A percentile compares a stretch with the other conserved stretches of the same genome.
Evolutionary conservation across 768 basidiomycete species (phyloP).

Genomic region (Boletus speciosus): DNA sequence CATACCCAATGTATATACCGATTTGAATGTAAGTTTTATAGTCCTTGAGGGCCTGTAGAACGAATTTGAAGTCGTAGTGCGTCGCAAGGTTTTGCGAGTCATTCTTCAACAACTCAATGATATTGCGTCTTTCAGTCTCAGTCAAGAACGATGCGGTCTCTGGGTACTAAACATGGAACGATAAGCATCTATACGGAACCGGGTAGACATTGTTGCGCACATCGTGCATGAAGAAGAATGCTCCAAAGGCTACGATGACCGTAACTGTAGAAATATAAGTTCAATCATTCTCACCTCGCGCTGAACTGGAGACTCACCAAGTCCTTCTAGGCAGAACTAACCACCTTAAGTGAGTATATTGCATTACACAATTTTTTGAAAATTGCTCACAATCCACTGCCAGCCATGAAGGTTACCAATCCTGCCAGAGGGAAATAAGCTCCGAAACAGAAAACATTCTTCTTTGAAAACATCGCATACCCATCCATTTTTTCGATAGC

Average conservation of each 20-base stretch:
- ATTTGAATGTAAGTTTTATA: slow-evolving; percentile 38
- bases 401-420: slow-evolving; percentile 33
- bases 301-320: slow-evolving; percentile 11
- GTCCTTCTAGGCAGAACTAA: slow-evolving; percentile 33
- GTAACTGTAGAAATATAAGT: slow-evolving; percentile 16
- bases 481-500: slow-evolving; percentile 35
- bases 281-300: not conserved
- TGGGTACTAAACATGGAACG: slow-evolving; percentile 39
- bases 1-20: slow-evolving; percentile 42
- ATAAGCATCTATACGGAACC: slow-evolving; percentile 8
- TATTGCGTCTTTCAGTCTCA: slow-evolving; percentile 37
- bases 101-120: slow-evolving; percentile 37
- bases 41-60: slow-evolving; percentile 47
- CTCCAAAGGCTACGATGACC: slow-evolving; percentile 16
- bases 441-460: not conserved
- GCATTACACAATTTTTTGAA: not conserved
- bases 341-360: slow-evolving; percentile 2
- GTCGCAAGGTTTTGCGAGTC: slow-evolving; percentile 45
- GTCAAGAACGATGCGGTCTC: slow-evolving; percentile 56
- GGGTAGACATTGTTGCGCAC: slow-evolving; percentile 18
- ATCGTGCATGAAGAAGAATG: slow-evolving; percentile 55
- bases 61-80: slow-evolving; percentile 42
- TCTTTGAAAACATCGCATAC: slow-evolving; percentile 20
- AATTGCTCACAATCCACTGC: slow-evolving; percentile 37
- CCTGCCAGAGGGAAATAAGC: slow-evolving; percentile 8